Evolutionary conservation across 495 filamentous ascomycete genomes (phyloP).

Genomic region (Penicillium paxilli): DNA sequence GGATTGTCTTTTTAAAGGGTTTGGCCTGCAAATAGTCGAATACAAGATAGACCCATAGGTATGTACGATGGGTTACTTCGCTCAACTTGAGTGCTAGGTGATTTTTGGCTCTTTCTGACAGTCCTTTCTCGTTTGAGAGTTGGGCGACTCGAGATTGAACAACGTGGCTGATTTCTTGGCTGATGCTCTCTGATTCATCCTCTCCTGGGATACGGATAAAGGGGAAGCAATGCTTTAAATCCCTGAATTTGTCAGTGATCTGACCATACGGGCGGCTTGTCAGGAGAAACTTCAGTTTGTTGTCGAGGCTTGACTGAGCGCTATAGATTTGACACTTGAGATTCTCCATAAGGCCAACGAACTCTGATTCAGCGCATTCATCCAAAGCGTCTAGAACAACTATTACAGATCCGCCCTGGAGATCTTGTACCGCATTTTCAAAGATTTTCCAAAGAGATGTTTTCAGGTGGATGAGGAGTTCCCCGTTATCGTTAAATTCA

Average conservation of each 20-base stretch:
- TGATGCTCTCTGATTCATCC: conserved; percentile 32
- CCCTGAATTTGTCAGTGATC: neutral
- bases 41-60: too few relatives aligned
- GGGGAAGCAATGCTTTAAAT: neutral
- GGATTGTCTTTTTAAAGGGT: too few relatives aligned
- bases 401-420: conserved; percentile 40
- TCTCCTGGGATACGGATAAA: conserved; percentile 12
- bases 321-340: too few relatives aligned
- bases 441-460: conserved; percentile 40
- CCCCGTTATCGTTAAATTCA: too few relatives aligned
- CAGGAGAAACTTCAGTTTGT: conserved; percentile 1
- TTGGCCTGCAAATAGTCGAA: too few relatives aligned
- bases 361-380: conserved; percentile 30
- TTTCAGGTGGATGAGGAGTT: too few relatives aligned
- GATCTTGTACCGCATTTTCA: conserved; percentile 6
- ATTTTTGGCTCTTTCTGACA: conserved; percentile 12
- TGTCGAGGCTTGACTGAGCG: neutral
- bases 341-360: too few relatives aligned
- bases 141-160: conserved; percentile 30
- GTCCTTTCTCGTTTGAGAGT: conserved; percentile 15
- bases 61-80: conserved; percentile 32
- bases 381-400: conserved; percentile 47
- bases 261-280: conserved; percentile 5
- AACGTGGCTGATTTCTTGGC: conserved; percentile 43
- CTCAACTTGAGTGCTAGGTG: conserved; percentile 22